Base-by-base conservation (phyloP, 1,284 basidiomycete species). In the Phaffia rhodozyma region DNA sequence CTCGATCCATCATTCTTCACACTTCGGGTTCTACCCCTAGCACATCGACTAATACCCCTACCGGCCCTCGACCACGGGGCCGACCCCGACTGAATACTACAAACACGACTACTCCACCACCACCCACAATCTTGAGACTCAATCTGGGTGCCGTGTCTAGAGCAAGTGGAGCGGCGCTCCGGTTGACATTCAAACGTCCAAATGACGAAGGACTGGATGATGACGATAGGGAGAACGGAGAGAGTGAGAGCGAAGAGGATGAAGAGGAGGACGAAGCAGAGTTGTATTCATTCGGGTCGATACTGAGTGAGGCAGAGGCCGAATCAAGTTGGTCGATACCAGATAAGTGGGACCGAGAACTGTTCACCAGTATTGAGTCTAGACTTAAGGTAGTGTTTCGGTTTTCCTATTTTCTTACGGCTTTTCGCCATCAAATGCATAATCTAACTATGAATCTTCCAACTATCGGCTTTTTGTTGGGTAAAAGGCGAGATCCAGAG, bases 311-410 rank as follows among this genome's bases (percentile, higher is more conserved):
- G 0, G 78, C 80, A 20, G 87, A 97, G 61, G 84, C 91, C 32
- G 88, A 91, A 72, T 87, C 82, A 32, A 77, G 79, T 23, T 84
- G 83, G 68, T 92, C 91, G n/a, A 73, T 76, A 5, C 83, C 92
- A 49, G 73, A 75, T 1, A 75, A 76, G n/a, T 71, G 73, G 11
- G 94, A 98, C 74, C 86, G 87, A 71, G 75, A 81, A 59, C 79
- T 82, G 52, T 97, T 90, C 72, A 87, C 93, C 68, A 79, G 79
- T 67, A 87, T 86, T 70, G 81, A 86, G 61, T 71, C 79, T 50
- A 73, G 79, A 18, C 87, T 89, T 38, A 91, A 94, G 77, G 85
- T 86, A 68, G 71, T 71, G 52, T 64, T 67, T 25, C 47, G 54
- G 56, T 55, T n/a, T 30, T 20, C 16, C 56, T 13, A 18, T 54